Percentiles rank a stretch among this genome's conserved stretches.
phyloP scores from a whole-genome alignment of 2,329 filamentous ascomycete species.

The Claviceps pazoutovae region DNA sequence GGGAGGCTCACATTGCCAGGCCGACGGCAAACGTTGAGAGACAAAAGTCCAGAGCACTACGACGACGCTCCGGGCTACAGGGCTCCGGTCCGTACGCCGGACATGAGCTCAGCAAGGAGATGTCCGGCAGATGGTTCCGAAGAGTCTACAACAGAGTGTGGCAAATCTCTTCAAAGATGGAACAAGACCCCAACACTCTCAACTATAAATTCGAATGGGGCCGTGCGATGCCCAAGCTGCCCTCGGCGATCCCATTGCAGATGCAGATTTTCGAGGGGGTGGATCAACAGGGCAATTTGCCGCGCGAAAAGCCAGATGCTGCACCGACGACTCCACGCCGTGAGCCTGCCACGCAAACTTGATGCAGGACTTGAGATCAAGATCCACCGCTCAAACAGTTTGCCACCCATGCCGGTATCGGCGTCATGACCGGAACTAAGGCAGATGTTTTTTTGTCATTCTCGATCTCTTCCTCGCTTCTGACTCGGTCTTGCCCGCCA shows the following conservation, averaged over 20 bases:
- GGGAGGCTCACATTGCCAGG: slow-evolving; percentile 26
- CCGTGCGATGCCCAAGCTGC: slow-evolving; percentile 11
- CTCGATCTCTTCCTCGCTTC: slow-evolving; percentile 39
- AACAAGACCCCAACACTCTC: slow-evolving; percentile 17
- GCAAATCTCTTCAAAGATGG: slow-evolving; percentile 29
- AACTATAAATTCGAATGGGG: slow-evolving; percentile 35
- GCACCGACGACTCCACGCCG: not conserved
- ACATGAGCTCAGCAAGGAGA: slow-evolving; percentile 16
- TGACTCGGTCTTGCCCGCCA: slow-evolving; percentile 67
- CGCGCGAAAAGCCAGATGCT: slow-evolving; percentile 1
- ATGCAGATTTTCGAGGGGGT: slow-evolving; percentile 35
- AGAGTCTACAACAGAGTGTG: slow-evolving; percentile 34
- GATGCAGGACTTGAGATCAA: slow-evolving; percentile 64
- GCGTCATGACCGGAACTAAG: too few relatives aligned
- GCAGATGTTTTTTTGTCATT: too few relatives aligned
- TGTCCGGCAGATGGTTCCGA: slow-evolving; percentile 28
- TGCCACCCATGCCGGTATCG: slow-evolving; percentile 55
- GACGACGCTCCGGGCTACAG: slow-evolving; percentile 21
- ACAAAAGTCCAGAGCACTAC: slow-evolving; percentile 17
- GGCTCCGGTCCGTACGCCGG: slow-evolving; percentile 25
- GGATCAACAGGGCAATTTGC: slow-evolving; percentile 15
- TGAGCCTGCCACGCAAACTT: slow-evolving; percentile 37
- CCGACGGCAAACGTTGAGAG: slow-evolving; percentile 27
- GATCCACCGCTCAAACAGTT: slow-evolving; percentile 68
- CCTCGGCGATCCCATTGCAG: slow-evolving; percentile 20